These are phyloP conservation scores for Ustilago loliicola DNA, from an alignment of 1,284 basidiomycete species.

Conservation along the genomic window DNA sequence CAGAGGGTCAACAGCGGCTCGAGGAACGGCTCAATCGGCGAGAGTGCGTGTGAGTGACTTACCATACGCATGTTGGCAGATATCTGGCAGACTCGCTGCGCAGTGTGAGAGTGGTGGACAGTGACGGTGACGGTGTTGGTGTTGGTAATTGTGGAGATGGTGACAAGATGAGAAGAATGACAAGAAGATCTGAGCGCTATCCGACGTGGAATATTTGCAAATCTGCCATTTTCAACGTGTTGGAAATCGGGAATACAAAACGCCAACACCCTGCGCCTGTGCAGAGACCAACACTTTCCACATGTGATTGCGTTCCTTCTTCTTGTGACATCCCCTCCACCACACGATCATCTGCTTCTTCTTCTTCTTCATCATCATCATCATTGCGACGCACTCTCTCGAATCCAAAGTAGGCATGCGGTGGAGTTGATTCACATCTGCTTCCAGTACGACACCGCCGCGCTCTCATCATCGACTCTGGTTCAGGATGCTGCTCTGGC, in stretches of 20 bases:
- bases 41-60: slow-evolving; percentile 1
- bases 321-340: too few relatives aligned
- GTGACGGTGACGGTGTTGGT: slow-evolving; percentile 12
- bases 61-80: slow-evolving; percentile 48
- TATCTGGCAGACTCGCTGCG: too few relatives aligned
- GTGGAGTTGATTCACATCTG: background rate
- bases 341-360: too few relatives aligned
- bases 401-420: background rate
- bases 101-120: background rate
- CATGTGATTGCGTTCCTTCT: too few relatives aligned
- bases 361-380: background rate
- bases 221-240: background rate
- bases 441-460: background rate
- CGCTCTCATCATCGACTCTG: background rate
- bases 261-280: background rate
- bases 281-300: slow-evolving; percentile 22
- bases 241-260: too few relatives aligned
- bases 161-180: slow-evolving; percentile 5
- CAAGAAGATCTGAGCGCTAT: background rate
- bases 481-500: slow-evolving; percentile 41
- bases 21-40: too few relatives aligned
- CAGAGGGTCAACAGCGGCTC: too few relatives aligned
- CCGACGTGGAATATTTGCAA: background rate
- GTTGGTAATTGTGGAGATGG: background rate
- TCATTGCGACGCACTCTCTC: background rate